A percentile compares a stretch with the other conserved stretches of the same genome.
Conservation (phyloP, 2,329 filamentous ascomycete species). For the Aulographum hederae region DNA sequence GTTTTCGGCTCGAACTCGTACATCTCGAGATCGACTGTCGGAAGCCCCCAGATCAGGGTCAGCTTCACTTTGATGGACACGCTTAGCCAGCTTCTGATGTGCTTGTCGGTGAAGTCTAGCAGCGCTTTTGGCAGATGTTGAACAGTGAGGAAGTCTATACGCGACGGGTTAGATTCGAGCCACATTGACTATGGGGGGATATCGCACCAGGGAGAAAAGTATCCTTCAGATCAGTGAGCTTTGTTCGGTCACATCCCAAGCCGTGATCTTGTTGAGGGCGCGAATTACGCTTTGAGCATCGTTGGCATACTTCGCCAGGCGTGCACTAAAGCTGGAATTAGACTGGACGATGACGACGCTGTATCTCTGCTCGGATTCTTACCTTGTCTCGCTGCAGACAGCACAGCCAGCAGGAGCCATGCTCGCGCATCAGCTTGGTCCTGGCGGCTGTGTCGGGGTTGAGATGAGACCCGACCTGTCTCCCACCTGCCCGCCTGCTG, state of each 20-base stretch:
- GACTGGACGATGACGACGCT: conserved; percentile 1
- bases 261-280: conserved; percentile 19
- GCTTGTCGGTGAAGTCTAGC: conserved; percentile 17
- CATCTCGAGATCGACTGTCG: conserved; percentile 24
- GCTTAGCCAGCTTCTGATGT: conserved; percentile 19
- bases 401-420: conserved; percentile 29
- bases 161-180: neutral
- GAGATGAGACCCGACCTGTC: conserved; percentile 19
- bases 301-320: conserved; percentile 19
- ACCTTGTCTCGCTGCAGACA: conserved; percentile 27
- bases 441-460: conserved; percentile 18
- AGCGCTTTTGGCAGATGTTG: conserved; percentile 26
- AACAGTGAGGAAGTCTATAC: conserved; percentile 14
- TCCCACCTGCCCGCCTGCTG: conserved; percentile 18
- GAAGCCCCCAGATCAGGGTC: conserved; percentile 23
- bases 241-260: conserved; percentile 26
- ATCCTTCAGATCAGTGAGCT: conserved; percentile 23
- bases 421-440: conserved; percentile 26
- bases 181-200: neutral
- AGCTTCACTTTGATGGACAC: conserved; percentile 22
- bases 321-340: conserved; percentile 14
- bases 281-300: conserved; percentile 19
- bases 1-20: conserved; percentile 27
- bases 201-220: conserved; percentile 24
- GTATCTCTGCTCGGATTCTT: conserved; percentile 5